A percentile compares a stretch with the other conserved stretches of the same genome.
These are phyloP conservation scores for Brassica balearica DNA, from an alignment of 441 rosid genomes.

Conservation along the genomic window DNA sequence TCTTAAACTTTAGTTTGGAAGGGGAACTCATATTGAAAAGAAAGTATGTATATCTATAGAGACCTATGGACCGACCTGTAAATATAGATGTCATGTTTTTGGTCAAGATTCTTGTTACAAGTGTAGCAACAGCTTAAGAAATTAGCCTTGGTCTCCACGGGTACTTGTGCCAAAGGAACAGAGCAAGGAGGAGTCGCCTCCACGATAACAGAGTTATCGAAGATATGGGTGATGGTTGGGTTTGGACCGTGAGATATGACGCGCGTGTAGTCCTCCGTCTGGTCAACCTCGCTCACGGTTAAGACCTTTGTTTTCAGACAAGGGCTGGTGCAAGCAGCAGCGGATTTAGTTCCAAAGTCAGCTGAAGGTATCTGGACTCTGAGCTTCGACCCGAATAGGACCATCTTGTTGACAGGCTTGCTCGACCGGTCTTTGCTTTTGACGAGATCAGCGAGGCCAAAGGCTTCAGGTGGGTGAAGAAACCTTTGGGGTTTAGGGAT, in stretches of 20 bases:
- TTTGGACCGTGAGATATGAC: slow-evolving; percentile 79
- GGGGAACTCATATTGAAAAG: neutral
- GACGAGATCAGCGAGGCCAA: slow-evolving; percentile 67
- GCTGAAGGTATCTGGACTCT: slow-evolving; percentile 66
- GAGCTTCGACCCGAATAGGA: slow-evolving; percentile 64
- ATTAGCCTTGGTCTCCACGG: neutral
- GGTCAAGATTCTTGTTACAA: slow-evolving; percentile 51
- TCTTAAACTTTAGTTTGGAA: neutral
- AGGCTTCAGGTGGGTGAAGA: slow-evolving; percentile 47
- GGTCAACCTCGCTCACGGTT: slow-evolving; percentile 58
- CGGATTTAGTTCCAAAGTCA: slow-evolving; percentile 66
- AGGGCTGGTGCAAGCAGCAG: slow-evolving; percentile 29
- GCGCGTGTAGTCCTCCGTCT: slow-evolving; percentile 85
- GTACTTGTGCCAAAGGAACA: slow-evolving; percentile 18
- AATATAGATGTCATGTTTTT: slow-evolving; percentile 52
- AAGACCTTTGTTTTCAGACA: slow-evolving; percentile 39
- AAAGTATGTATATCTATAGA: neutral
- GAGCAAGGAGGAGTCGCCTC: slow-evolving; percentile 47
- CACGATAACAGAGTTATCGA: slow-evolving; percentile 68
- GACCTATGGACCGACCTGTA: slow-evolving; percentile 64
- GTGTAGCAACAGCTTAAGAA: slow-evolving; percentile 47
- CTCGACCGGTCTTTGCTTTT: slow-evolving; percentile 30
- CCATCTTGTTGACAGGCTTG: slow-evolving; percentile 51
- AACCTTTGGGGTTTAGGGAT: slow-evolving; percentile 46
- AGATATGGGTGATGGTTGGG: slow-evolving; percentile 82